Evolutionary conservation across 768 basidiomycete species (phyloP).

Genomic region (Termitomyces eurrhizus): DNA sequence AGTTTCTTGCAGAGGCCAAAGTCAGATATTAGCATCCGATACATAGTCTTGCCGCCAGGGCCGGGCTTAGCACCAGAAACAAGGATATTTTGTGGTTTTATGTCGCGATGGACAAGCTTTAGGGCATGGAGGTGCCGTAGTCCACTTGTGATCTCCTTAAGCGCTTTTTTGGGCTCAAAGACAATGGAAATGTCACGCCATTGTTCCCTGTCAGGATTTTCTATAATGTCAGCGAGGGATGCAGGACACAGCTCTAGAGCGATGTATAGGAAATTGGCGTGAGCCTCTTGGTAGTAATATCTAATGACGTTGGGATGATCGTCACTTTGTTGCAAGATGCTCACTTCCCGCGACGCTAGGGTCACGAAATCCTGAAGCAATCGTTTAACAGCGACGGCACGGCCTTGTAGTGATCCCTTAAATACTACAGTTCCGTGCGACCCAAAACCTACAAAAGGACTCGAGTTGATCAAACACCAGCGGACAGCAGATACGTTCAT

Average conservation of each 20-base stretch:
- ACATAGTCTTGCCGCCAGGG: conserved; percentile 32
- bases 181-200: conserved; percentile 73
- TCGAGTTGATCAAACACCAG: neutral
- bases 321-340: conserved; percentile 93
- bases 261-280: conserved; percentile 93
- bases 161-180: conserved; percentile 85
- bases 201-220: conserved; percentile 63
- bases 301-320: conserved; percentile 98
- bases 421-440: conserved; percentile 97
- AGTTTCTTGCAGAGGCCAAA: conserved; percentile 96
- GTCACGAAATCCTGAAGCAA: conserved; percentile 94
- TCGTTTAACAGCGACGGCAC: conserved; percentile 98
- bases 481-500: conserved; percentile 17
- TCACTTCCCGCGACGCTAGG: conserved; percentile 89
- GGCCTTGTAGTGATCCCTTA: conserved; percentile 92
- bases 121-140: conserved; percentile 88
- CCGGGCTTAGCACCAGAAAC: conserved; percentile 65
- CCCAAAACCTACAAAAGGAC: conserved; percentile 66
- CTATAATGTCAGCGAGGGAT: conserved; percentile 83
- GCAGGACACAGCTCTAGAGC: conserved; percentile 94
- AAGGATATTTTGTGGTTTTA: conserved; percentile 98
- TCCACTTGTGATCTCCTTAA: conserved; percentile 84
- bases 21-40: conserved; percentile 92
- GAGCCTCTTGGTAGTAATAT: conserved; percentile 95
- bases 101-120: conserved; percentile 97